Evolutionary conservation across 768 basidiomycete genomes (phyloP), one percentile per base, ranked within the genome.

Genomic region (Russula sp.): DNA sequence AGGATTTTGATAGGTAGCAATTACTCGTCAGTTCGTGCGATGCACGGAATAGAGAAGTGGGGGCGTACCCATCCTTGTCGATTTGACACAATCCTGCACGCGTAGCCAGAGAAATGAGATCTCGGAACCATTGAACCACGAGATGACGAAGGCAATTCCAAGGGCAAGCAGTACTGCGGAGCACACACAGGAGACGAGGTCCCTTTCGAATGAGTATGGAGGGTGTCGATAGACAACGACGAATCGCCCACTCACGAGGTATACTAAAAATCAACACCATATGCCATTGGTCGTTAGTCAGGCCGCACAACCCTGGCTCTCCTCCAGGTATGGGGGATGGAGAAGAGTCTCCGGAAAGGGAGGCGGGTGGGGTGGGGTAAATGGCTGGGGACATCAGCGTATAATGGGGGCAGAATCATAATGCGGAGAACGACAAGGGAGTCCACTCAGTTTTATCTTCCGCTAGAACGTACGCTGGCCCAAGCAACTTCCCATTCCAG

Each of bases 291-390:
- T 51, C 1, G 1, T 2, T 6, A 1, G 64, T 61, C 10, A 65
- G 49, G 10, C 64, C 59, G 10, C 59, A 65, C 26, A 34, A 26
- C 10, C 64, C 64, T 1, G 9, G n/a, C 20, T 9, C 30, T 13
- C 36, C n/a, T 10, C 40, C 55, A 0, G n/a, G 24, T 1, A 16
- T 5, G 16, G 11, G 22, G 6, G 48, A 6, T 9, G 40, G 28
- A 10, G 28, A 50, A 2, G 26, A 26, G 24, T 3, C 11, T 18
- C 16, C 11, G 54, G 24, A 22, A 18, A 36, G 7, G 24, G n/a
- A 13, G 54, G 24, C 8, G 46, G 46, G 1, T 9, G 46, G 13
- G 42, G 38, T 10, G 26, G 16, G 55, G 26, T 40, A 40, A 40
- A 18, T 18, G 16, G 16, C 7, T 26, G 49, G 26, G 14, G 13